Evolutionary conservation across 1,284 basidiomycete genomes (phyloP).

Genomic region (Sanghuangporus baumii): DNA sequence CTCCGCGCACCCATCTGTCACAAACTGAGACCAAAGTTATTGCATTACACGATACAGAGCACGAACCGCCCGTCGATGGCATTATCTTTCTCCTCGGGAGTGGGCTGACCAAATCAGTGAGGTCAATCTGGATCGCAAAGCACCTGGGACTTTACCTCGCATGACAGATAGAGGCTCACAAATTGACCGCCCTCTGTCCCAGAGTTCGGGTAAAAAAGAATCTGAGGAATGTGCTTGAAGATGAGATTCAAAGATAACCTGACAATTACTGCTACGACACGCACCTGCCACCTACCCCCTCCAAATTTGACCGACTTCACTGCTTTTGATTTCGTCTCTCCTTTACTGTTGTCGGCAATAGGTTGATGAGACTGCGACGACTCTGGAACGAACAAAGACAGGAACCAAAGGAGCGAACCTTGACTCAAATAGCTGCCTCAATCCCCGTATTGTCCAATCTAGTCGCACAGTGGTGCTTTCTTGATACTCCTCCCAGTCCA

Average conservation of each 20-base stretch:
- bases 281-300: conserved; percentile 65
- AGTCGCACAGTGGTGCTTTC: conserved; percentile 64
- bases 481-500: conserved; percentile 31
- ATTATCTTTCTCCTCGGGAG: conserved; percentile 65
- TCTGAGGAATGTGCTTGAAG: conserved; percentile 33
- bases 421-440: conserved; percentile 67
- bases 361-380: not conserved
- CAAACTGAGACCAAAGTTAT: not conserved
- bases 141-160: conserved; percentile 50
- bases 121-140: not conserved
- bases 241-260: not conserved
- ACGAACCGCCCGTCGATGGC: conserved; percentile 56
- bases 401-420: conserved; percentile 34
- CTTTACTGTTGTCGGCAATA: conserved; percentile 36
- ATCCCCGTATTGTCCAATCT: conserved; percentile 69
- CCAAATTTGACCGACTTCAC: conserved; percentile 64
- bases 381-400: not conserved
- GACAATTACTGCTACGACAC: conserved; percentile 8
- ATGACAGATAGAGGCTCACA: conserved; percentile 74
- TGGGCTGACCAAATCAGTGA: conserved; percentile 44
- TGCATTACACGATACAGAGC: not conserved
- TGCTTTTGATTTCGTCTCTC: conserved; percentile 66
- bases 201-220: conserved; percentile 79
- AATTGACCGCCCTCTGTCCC: conserved; percentile 50
- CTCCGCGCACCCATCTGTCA: conserved; percentile 74